Conservation (phyloP, 495 filamentous ascomycete species). For the Schizothecium vesticola region DNA sequence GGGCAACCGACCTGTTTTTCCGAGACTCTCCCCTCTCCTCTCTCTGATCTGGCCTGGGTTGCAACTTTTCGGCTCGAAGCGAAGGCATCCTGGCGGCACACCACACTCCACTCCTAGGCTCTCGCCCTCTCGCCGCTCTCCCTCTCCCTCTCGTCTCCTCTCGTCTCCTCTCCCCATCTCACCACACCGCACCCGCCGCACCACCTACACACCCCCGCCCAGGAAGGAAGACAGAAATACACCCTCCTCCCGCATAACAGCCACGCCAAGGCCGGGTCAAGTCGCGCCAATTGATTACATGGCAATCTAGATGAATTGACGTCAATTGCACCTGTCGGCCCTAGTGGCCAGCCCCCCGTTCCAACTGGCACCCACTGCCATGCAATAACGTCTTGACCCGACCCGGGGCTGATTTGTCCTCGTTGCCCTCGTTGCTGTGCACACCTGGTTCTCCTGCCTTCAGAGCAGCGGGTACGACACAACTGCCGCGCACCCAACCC, state of each 20-base stretch:
- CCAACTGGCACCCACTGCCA: constrained; percentile 7
- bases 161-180: neutral
- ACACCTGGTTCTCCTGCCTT: constrained; percentile 25
- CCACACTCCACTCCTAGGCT: neutral
- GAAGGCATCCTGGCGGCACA: neutral
- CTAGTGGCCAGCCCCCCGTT: constrained; percentile 16
- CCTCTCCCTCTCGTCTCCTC: neutral
- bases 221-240: neutral
- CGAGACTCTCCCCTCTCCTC: neutral
- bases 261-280: constrained; percentile 26
- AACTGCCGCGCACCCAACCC: constrained; percentile 24
- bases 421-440: constrained; percentile 5
- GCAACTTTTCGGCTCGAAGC: constrained; percentile 1
- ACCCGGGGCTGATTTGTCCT: constrained; percentile 15
- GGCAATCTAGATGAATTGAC: constrained; percentile 35
- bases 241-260: constrained; percentile 10
- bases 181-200: neutral
- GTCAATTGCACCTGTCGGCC: constrained; percentile 24
- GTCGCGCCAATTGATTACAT: constrained; percentile 28
- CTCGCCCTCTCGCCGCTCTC: neutral
- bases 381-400: constrained; percentile 11
- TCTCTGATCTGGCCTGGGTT: neutral
- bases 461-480: constrained; percentile 26
- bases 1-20: neutral
- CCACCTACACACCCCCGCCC: neutral